These are phyloP conservation scores for Pelargonium exstipulatum DNA, from an alignment of 441 rosid genomes.

Conservation along the genomic window DNA sequence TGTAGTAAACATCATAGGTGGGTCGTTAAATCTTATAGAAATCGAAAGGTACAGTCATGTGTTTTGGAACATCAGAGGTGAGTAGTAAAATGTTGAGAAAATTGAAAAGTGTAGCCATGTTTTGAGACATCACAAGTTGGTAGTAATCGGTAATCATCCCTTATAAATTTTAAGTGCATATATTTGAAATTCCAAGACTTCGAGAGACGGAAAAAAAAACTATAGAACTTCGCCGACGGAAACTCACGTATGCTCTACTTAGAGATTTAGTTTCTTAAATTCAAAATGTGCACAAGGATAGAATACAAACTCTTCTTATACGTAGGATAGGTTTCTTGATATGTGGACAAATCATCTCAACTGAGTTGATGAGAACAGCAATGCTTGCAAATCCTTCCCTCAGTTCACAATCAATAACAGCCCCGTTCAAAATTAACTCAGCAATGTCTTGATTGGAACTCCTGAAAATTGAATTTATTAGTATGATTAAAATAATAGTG, in stretches of 20 bases:
- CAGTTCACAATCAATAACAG: constrained; percentile 54
- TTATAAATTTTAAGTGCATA: background rate
- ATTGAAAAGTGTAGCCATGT: too few relatives aligned
- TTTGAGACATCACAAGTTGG: too few relatives aligned
- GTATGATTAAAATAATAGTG: background rate
- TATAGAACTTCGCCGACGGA: background rate
- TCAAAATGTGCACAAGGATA: constrained; percentile 4
- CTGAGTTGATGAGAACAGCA: constrained; percentile 38
- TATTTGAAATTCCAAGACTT: constrained; percentile 2
- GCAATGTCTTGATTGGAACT: constrained; percentile 44
- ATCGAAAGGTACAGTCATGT: too few relatives aligned
- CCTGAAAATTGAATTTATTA: constrained; percentile 37
- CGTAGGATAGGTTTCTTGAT: constrained; percentile 51
- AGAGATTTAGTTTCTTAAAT: background rate
- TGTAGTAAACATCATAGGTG: too few relatives aligned
- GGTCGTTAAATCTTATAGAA: too few relatives aligned
- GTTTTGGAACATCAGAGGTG: too few relatives aligned
- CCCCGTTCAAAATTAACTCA: constrained; percentile 45
- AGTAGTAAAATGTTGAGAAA: too few relatives aligned
- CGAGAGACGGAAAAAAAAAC: background rate
- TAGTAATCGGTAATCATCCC: too few relatives aligned
- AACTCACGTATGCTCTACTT: too few relatives aligned
- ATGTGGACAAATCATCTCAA: constrained; percentile 50
- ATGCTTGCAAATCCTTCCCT: constrained; percentile 56
- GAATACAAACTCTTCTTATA: constrained; percentile 48